These are phyloP conservation scores for Echinochloa phyllopogon DNA, from an alignment of 176 grass and related monocot species.

Conservation along the genomic window DNA sequence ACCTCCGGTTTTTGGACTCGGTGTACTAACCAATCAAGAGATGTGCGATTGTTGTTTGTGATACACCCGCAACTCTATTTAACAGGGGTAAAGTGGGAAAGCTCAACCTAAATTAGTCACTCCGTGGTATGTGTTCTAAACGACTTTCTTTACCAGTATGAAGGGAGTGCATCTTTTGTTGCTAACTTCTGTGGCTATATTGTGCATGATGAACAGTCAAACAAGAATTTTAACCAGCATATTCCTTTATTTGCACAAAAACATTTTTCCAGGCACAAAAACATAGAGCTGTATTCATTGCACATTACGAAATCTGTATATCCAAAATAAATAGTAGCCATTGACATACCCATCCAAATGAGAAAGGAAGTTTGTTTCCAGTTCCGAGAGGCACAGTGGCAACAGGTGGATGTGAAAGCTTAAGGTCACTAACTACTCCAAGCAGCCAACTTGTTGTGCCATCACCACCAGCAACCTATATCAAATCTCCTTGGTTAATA, in stretches of 20 bases:
- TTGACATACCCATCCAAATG: slow-evolving; percentile 88
- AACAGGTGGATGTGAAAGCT: slow-evolving; percentile 72
- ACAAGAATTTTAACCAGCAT: not conserved
- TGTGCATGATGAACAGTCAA: not conserved
- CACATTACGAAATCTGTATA: not conserved
- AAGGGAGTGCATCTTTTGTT: not conserved
- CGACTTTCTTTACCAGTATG: too few relatives aligned
- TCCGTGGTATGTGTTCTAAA: too few relatives aligned
- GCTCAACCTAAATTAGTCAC: too few relatives aligned
- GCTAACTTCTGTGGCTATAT: not conserved
- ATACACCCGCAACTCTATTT: too few relatives aligned
- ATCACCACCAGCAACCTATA: slow-evolving; percentile 97
- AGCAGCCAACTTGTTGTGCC: slow-evolving; percentile 98
- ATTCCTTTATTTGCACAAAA: not conserved
- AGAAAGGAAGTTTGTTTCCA: slow-evolving; percentile 96
- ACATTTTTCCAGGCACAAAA: not conserved
- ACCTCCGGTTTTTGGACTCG: too few relatives aligned
- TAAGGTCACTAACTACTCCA: slow-evolving; percentile 95
- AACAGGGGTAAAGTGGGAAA: too few relatives aligned
- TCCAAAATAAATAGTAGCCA: not conserved
- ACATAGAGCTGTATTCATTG: not conserved
- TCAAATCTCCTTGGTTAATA: slow-evolving; percentile 33
- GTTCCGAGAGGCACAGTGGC: slow-evolving; percentile 97
- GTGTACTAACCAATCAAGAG: too few relatives aligned
- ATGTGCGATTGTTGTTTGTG: too few relatives aligned